These are phyloP conservation scores for Pachyrhizus erosus DNA, from an alignment of 306 rosid species.

Conservation along the genomic window DNA sequence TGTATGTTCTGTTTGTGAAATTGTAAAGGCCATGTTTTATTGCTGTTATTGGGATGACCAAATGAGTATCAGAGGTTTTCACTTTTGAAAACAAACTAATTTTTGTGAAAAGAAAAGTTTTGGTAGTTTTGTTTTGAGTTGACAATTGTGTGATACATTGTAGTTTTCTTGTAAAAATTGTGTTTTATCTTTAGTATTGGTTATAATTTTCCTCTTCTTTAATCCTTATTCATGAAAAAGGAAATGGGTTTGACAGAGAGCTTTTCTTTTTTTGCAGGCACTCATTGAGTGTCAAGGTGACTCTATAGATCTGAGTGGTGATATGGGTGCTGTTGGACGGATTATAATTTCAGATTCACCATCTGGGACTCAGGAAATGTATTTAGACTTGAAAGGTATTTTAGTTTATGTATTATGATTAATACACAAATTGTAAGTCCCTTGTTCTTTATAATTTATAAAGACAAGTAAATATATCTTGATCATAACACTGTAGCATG, in stretches of 20 bases:
- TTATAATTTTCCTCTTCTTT: neutral
- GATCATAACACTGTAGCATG: constrained; percentile 30
- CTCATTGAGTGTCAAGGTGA: constrained; percentile 96
- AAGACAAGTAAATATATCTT: constrained; percentile 6
- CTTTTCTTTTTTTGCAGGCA: constrained; percentile 60
- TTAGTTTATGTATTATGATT: constrained; percentile 28
- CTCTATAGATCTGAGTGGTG: constrained; percentile 92
- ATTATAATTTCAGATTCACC: constrained; percentile 70
- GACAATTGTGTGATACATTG: neutral
- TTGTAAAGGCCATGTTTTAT: constrained; percentile 17
- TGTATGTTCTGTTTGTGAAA: constrained; percentile 5
- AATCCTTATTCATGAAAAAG: constrained; percentile 29
- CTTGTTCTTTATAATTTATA: constrained; percentile 1
- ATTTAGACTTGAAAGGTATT: constrained; percentile 85
- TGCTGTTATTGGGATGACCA: constrained; percentile 12
- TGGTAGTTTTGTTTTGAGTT: constrained; percentile 24
- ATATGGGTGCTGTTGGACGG: constrained; percentile 92
- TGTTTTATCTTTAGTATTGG: constrained; percentile 1
- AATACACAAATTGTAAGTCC: constrained; percentile 24
- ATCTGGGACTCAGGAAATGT: constrained; percentile 71
- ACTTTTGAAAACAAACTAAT: constrained; percentile 1
- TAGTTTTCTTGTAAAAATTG: neutral
- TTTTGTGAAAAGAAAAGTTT: constrained; percentile 7
- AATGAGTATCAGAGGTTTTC: constrained; percentile 31
- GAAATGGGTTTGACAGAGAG: constrained; percentile 35